A percentile compares a stretch with the other conserved stretches of the same genome.
Conservation (phyloP, 2,329 filamentous ascomycete genomes). For the Curvularia sp. region DNA sequence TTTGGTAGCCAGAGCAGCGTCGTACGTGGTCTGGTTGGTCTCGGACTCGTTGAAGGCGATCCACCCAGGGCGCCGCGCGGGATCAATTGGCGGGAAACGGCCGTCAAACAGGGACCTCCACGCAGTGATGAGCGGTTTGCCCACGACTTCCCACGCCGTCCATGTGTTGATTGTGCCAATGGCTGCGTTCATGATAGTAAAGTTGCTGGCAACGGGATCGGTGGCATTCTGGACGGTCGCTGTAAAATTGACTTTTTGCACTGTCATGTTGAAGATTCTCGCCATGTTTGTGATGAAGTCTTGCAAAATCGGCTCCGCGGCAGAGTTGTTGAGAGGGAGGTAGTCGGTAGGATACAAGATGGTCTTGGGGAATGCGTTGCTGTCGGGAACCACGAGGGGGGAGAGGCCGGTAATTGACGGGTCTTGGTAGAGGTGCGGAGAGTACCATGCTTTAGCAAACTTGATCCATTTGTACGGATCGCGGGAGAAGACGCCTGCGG, state of each 20-base stretch:
- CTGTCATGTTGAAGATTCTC: conserved; percentile 48
- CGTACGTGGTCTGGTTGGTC: conserved; percentile 27
- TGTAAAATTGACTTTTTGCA: conserved; percentile 50
- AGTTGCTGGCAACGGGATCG: conserved; percentile 37
- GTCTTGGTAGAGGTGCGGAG: conserved; percentile 44
- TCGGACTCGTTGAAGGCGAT: conserved; percentile 34
- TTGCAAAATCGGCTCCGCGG: conserved; percentile 50
- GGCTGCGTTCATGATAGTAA: conserved; percentile 40
- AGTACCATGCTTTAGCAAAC: conserved; percentile 52
- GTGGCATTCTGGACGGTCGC: conserved; percentile 39
- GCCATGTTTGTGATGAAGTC: conserved; percentile 48
- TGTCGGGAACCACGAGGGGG: conserved; percentile 46
- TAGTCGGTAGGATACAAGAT: conserved; percentile 53
- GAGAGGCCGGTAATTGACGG: conserved; percentile 49
- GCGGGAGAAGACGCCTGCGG: conserved; percentile 38
- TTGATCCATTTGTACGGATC: conserved; percentile 46
- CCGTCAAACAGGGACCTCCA: conserved; percentile 48
- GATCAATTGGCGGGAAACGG: conserved; percentile 51
- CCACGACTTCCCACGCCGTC: conserved; percentile 46
- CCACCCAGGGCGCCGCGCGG: conserved; percentile 44
- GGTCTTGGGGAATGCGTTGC: conserved; percentile 47
- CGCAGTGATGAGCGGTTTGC: conserved; percentile 40
- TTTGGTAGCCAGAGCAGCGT: conserved; percentile 37
- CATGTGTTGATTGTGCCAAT: conserved; percentile 40
- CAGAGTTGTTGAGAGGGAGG: conserved; percentile 51